Evolutionary conservation across 805 yeast species (phyloP).

Genomic region (Yarrowia bubula): DNA sequence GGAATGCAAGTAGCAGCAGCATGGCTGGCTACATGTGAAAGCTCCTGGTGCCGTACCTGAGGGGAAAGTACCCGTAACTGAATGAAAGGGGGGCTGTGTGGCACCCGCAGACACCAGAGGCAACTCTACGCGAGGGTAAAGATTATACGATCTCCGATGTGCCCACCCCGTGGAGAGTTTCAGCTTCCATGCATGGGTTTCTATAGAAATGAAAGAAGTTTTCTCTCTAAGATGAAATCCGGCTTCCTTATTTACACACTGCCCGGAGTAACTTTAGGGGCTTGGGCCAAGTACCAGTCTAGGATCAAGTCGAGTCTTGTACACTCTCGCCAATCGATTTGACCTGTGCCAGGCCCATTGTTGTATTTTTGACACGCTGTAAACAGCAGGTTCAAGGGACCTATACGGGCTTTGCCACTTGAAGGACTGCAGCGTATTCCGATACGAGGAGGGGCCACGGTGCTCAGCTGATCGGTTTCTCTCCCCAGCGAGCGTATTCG

Average conservation of each 20-base stretch:
- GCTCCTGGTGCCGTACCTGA: not conserved
- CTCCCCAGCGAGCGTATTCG: not conserved
- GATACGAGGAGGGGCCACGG: not conserved
- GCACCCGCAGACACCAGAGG: too few species aligned
- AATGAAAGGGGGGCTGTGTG: not conserved
- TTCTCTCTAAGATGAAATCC: not conserved
- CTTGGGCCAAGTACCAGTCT: not conserved
- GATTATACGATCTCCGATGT: not conserved
- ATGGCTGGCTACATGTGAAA: not conserved
- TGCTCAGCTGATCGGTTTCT: not conserved
- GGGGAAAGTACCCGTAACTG: not conserved
- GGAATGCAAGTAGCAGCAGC: not conserved
- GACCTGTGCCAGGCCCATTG: not conserved
- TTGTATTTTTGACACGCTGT: not conserved
- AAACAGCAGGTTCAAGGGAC: not conserved
- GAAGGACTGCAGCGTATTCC: not conserved
- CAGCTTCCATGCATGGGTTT: constrained; percentile 6
- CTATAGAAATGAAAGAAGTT: not conserved
- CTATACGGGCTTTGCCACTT: constrained; percentile 4
- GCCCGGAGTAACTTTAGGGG: not conserved
- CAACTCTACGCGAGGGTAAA: too few species aligned
- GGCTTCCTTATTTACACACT: not conserved
- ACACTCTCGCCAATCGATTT: not conserved
- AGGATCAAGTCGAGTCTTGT: not conserved
- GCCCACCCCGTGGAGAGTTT: not conserved